Evolutionary conservation across 163 green algal species (phyloP).

Genomic region (Scenedesmus sp.): DNA sequence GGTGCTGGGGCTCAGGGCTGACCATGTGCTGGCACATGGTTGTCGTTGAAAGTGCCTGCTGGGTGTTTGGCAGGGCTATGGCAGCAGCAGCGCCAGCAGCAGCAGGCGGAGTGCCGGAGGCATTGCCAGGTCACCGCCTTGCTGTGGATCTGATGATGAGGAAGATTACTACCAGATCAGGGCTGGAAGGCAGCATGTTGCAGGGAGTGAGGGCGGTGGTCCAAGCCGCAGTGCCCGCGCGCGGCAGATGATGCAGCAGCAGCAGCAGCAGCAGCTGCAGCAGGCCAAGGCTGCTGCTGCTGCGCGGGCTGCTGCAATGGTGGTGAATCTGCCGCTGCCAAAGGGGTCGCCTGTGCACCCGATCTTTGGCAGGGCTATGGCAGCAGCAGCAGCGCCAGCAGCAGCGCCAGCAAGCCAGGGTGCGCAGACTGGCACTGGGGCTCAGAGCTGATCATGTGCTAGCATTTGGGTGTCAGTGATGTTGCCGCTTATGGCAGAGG

Average conservation of each 20-base stretch:
- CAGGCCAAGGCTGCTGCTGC: not conserved
- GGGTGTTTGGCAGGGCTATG: too few species aligned
- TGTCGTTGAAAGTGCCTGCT: too few species aligned
- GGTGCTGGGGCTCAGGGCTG: not conserved
- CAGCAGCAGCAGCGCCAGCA: conserved; percentile 1
- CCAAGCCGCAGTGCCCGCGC: not conserved
- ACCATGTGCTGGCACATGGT: not conserved
- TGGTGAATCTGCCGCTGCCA: conserved; percentile 11
- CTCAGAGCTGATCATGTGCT: not conserved
- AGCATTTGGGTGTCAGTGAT: too few species aligned
- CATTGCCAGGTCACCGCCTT: not conserved
- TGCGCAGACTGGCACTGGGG: not conserved
- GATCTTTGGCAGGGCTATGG: not conserved
- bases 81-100: not conserved
- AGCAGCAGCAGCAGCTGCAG: not conserved
- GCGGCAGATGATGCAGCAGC: conserved; percentile 2
- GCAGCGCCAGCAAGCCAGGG: not conserved
- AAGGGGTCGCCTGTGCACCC: conserved; percentile 29
- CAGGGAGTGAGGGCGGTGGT: not conserved
- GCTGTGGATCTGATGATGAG: not conserved
- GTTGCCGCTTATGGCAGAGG: too few species aligned
- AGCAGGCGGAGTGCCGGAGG: not conserved
- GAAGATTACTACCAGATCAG: not conserved
- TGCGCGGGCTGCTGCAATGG: not conserved
- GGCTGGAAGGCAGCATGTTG: not conserved